Evolutionary conservation across 495 filamentous ascomycete species (phyloP).

Genomic region (Neurospora discreta): DNA sequence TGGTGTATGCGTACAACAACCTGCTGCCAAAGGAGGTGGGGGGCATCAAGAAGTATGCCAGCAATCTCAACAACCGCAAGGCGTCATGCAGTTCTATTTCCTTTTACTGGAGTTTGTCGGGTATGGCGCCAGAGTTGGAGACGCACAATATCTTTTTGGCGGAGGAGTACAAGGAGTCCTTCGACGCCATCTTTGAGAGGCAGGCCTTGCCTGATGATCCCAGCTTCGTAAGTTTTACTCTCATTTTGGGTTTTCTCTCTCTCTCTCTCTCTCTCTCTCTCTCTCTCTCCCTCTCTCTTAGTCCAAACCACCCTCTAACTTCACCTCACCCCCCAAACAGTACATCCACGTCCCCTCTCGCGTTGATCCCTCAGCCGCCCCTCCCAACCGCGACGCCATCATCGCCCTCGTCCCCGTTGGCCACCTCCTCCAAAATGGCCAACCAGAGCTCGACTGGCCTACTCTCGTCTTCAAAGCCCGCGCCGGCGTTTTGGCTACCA

Average conservation of each 20-base stretch:
- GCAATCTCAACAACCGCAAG: slow-evolving; percentile 33
- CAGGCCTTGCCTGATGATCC: slow-evolving; percentile 51
- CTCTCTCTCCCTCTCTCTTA: no score
- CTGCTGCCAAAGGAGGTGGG: slow-evolving; percentile 33
- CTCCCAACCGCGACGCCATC: slow-evolving; percentile 46
- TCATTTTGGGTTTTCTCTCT: neutral
- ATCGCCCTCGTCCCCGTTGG: slow-evolving; percentile 60
- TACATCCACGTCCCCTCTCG: slow-evolving; percentile 62
- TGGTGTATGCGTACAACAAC: slow-evolving; percentile 60
- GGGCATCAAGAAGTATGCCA: slow-evolving; percentile 25
- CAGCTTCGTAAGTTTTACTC: slow-evolving; percentile 33
- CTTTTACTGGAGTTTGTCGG: slow-evolving; percentile 59
- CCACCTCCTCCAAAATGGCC: slow-evolving; percentile 35
- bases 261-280: neutral
- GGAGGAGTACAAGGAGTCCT: slow-evolving; percentile 53
- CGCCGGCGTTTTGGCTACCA: slow-evolving; percentile 40
- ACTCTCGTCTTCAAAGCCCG: slow-evolving; percentile 40
- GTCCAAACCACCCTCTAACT: neutral
- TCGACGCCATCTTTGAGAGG: slow-evolving; percentile 59
- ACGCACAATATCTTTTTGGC: slow-evolving; percentile 68
- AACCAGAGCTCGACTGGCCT: slow-evolving; percentile 45
- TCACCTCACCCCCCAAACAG: neutral
- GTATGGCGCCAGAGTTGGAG: slow-evolving; percentile 43
- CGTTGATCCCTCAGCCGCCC: slow-evolving; percentile 54
- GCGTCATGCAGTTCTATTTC: slow-evolving; percentile 60